Percentiles rank a stretch among this genome's conserved stretches.
Conservation (phyloP, 2,329 filamentous ascomycete genomes). For the Hymenoscyphus scutula region DNA sequence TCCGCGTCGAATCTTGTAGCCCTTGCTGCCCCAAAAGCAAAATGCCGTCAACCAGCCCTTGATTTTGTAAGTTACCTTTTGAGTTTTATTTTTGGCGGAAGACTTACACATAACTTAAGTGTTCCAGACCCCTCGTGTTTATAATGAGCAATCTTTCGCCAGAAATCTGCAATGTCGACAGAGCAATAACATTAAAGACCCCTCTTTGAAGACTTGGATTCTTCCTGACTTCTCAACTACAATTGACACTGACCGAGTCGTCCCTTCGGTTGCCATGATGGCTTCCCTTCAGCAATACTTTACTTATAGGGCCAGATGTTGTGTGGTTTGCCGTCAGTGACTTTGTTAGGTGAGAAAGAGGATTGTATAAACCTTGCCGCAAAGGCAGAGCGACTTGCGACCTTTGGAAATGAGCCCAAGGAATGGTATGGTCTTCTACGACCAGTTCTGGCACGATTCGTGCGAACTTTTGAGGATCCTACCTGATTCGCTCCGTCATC, state of each 20-base stretch:
- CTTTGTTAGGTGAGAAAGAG: constrained; percentile 45
- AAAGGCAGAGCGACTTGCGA: constrained; percentile 35
- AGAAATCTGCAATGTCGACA: constrained; percentile 36
- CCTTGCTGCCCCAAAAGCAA: constrained; percentile 35
- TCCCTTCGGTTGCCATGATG: constrained; percentile 51
- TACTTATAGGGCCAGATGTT: constrained; percentile 28
- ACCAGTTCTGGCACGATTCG: constrained; percentile 38
- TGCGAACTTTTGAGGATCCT: constrained; percentile 43
- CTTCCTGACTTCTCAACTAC: constrained; percentile 53
- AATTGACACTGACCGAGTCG: constrained; percentile 41
- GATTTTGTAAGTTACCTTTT: constrained; percentile 22
- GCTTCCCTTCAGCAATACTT: constrained; percentile 51
- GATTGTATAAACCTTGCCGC: constrained; percentile 44
- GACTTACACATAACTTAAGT: not conserved
- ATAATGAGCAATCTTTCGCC: constrained; percentile 34
- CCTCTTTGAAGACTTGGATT: constrained; percentile 46
- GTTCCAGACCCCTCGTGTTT: not conserved
- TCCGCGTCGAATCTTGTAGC: not conserved
- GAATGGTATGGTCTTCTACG: constrained; percentile 36
- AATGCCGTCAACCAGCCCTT: constrained; percentile 40
- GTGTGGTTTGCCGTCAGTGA: constrained; percentile 53
- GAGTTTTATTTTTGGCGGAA: constrained; percentile 19
- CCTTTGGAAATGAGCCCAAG: constrained; percentile 37
- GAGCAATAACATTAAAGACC: too few relatives aligned
- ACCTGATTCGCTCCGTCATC: constrained; percentile 41